Base-by-base conservation (phyloP, 352 stramenopile species). In the Phytophthora crassamura region DNA sequence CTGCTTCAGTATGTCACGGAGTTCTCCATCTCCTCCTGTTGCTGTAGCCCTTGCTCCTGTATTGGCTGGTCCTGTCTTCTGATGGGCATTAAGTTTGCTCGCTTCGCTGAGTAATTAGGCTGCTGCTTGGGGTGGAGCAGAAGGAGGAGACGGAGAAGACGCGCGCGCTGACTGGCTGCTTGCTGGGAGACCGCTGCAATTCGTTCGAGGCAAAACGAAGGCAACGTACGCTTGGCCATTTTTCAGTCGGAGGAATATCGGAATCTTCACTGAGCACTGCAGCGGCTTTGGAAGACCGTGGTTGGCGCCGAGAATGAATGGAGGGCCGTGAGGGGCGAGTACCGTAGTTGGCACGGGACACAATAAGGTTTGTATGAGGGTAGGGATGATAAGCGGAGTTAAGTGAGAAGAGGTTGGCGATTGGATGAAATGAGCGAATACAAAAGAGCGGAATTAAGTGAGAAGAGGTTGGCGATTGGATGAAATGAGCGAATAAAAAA, bases 161-260 rank as follows among this genome's bases (percentile, higher is more conserved):
- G 40, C 33, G 30, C 7, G n/a, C 40, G 38, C 15, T 54, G 22
- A 16, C 32, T 22, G 38, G 18, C 30, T 12, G 40, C 40, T 14
- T 7, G 15, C 20, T 15, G 14, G 25, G 11, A 68, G 52, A 59
- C 46, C 22, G n/a, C 11, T 30, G 7, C 22, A 28, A 28, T 42
- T 35, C 32, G 35, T 14, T 14, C 42, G 39, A 22, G 11, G 65
- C 8, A 57, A 18, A 25, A 6, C 54, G 45, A 39, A 46, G 42
- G 34, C 33, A 59, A 92, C 81, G 81, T 91, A 93, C 84, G 84
- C 78, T 93, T 93, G 75, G 66, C 82, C 84, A 93, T 93, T 86
- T 88, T 88, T 82, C 82, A 86, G 78, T 89, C 82, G 84, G 68
- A 90, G 76, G 84, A 93, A 89, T 78, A 76, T 76, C 65, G 73